Conservation (phyloP, 306 rosid genomes). For the Cucurbita pepo region DNA sequence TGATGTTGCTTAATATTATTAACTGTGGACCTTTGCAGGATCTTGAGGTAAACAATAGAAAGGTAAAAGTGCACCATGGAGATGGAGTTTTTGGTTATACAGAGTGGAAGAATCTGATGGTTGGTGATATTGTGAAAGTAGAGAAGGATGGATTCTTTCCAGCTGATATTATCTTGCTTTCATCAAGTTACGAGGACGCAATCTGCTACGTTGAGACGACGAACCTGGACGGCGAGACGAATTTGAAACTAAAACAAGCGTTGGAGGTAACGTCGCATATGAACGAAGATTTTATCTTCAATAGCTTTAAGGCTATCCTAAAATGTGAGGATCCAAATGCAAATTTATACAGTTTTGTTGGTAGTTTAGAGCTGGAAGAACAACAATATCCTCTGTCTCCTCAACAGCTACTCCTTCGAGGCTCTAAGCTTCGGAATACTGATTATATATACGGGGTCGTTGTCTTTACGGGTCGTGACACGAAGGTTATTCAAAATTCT, state of each 20-base stretch:
- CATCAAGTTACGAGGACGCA: slow-evolving; percentile 82
- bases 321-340: slow-evolving; percentile 96
- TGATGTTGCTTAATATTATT: not conserved
- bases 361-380: slow-evolving; percentile 52
- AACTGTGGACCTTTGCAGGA: slow-evolving; percentile 33
- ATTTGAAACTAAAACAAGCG: slow-evolving; percentile 73
- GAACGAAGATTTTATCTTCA: slow-evolving; percentile 33
- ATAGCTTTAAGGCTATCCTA: slow-evolving; percentile 39
- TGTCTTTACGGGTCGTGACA: slow-evolving; percentile 75
- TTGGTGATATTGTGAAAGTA: slow-evolving; percentile 75
- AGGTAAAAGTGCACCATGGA: slow-evolving; percentile 46
- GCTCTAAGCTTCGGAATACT: slow-evolving; percentile 87
- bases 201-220: slow-evolving; percentile 91
- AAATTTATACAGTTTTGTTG: slow-evolving; percentile 72
- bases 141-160: slow-evolving; percentile 86
- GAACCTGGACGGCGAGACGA: slow-evolving; percentile 98
- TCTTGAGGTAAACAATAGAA: slow-evolving; percentile 63
- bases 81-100: slow-evolving; percentile 43
- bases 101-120: slow-evolving; percentile 74
- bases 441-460: slow-evolving; percentile 69
- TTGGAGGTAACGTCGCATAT: slow-evolving; percentile 60
- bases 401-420: slow-evolving; percentile 86
- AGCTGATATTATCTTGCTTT: slow-evolving; percentile 74
- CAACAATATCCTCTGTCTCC: slow-evolving; percentile 54
- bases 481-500: slow-evolving; percentile 89